These are phyloP conservation scores for Agaricus subrufescens DNA, from an alignment of 768 basidiomycete genomes.

Conservation along the genomic window DNA sequence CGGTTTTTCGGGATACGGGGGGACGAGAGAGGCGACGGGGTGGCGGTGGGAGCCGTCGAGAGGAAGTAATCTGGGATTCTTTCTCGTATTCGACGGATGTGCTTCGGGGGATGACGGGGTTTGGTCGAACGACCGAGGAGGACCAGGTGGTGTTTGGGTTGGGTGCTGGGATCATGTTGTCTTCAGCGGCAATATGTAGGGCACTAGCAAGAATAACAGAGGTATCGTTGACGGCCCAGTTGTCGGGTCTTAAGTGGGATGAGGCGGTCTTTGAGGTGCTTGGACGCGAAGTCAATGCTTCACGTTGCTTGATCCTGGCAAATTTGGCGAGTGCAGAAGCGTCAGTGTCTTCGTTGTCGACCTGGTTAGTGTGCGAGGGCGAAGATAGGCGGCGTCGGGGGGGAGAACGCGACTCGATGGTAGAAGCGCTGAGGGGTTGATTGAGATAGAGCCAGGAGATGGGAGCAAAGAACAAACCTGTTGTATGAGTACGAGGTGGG, in stretches of 20 bases:
- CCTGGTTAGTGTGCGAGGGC: slow-evolving; percentile 27
- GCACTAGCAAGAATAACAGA: slow-evolving; percentile 85
- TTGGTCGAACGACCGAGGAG: slow-evolving; percentile 42
- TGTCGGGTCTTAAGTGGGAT: slow-evolving; percentile 54
- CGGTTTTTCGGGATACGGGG: slow-evolving; percentile 34
- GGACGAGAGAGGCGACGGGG: slow-evolving; percentile 29
- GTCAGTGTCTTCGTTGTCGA: slow-evolving; percentile 30
- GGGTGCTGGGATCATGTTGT: slow-evolving; percentile 25
- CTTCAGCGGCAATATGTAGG: slow-evolving; percentile 59
- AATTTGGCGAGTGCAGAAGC: slow-evolving; percentile 38
- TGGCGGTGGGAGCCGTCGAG: slow-evolving; percentile 60
- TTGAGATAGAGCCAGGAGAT: slow-evolving; percentile 12
- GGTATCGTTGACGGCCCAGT: slow-evolving; percentile 76
- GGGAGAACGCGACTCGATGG: slow-evolving; percentile 53
- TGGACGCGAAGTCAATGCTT: slow-evolving; percentile 27
- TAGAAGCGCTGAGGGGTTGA: slow-evolving; percentile 43
- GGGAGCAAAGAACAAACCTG: slow-evolving; percentile 40
- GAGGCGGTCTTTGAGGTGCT: slow-evolving; percentile 39
- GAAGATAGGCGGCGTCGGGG: slow-evolving; percentile 38
- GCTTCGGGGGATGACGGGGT: slow-evolving; percentile 54
- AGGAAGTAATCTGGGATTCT: slow-evolving; percentile 47
- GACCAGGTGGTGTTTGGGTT: slow-evolving; percentile 68
- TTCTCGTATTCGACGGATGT: slow-evolving; percentile 80
- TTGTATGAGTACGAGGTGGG: slow-evolving; percentile 63
- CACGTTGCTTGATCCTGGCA: slow-evolving; percentile 39